Percentiles rank a stretch among this genome's conserved stretches.
These are phyloP conservation scores for Podaxis carcinomalis DNA, from an alignment of 768 basidiomycete species.

Conservation along the genomic window DNA sequence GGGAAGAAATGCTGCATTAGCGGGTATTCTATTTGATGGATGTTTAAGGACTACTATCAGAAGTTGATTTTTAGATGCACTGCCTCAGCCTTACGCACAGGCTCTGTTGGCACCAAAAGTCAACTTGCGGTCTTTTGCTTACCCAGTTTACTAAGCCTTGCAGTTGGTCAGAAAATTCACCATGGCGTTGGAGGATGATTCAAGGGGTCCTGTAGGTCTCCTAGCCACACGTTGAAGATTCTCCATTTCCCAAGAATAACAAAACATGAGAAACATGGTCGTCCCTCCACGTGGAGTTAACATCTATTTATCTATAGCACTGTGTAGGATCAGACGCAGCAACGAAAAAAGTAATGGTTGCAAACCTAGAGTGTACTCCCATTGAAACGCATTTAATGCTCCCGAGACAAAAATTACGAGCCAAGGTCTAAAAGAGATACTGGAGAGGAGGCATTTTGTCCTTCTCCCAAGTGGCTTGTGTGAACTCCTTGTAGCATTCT, in stretches of 20 bases:
- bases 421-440: neutral
- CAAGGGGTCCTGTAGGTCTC: neutral
- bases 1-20: neutral
- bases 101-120: neutral
- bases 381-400: neutral
- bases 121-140: neutral
- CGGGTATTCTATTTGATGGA: neutral
- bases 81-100: neutral
- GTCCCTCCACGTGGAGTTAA: conserved; percentile 7
- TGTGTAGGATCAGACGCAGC: neutral
- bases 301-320: conserved; percentile 7
- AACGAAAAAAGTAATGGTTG: neutral
- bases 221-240: neutral
- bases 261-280: conserved; percentile 1
- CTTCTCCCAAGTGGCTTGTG: neutral
- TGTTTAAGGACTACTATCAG: neutral
- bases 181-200: neutral
- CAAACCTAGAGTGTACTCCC: neutral
- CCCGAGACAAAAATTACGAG: neutral
- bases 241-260: conserved; percentile 9
- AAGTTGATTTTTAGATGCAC: neutral
- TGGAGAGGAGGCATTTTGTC: neutral
- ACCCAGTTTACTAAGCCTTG: neutral
- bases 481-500: neutral
- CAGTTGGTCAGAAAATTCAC: neutral